Conservation (phyloP, 176 grass and related monocot species). For the Eremochloa ophiuroides region DNA sequence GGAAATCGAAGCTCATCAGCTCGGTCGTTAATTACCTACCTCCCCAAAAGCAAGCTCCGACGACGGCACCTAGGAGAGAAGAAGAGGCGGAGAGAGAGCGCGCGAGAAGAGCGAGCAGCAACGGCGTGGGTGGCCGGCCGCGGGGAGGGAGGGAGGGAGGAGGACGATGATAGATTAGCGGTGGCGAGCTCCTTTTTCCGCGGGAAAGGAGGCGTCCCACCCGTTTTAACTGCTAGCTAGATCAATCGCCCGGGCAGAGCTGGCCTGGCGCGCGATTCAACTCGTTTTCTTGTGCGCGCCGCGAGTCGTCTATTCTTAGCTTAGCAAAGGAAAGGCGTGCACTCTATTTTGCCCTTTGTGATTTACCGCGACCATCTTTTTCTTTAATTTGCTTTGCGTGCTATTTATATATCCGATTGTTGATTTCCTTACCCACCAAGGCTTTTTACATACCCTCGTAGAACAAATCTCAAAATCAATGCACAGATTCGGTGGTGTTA, state of each 20-base stretch:
- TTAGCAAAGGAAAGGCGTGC: too few species aligned
- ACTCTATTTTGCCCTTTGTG: too few species aligned
- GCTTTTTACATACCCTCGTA: too few species aligned
- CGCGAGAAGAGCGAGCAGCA: background rate
- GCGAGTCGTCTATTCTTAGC: background rate
- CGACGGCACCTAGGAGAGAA: background rate
- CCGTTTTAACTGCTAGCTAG: conserved; percentile 30
- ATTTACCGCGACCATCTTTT: too few species aligned
- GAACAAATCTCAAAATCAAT: too few species aligned
- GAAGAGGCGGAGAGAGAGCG: background rate
- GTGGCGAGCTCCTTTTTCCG: conserved; percentile 34
- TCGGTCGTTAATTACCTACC: background rate
- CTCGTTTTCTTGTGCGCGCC: background rate
- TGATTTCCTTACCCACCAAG: too few species aligned
- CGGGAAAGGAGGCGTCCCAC: conserved; percentile 35
- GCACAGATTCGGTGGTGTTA: too few species aligned
- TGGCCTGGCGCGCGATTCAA: background rate
- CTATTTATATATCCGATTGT: too few species aligned
- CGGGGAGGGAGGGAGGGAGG: background rate
- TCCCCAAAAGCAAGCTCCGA: conserved; percentile 25
- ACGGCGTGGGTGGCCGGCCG: background rate
- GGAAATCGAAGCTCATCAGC: background rate
- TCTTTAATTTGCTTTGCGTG: too few species aligned
- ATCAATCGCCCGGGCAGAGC: background rate
- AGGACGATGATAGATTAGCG: conserved; percentile 22